phyloP scores from a whole-genome alignment of 2,329 filamentous ascomycete genomes.

The Sporothrix inflata region DNA sequence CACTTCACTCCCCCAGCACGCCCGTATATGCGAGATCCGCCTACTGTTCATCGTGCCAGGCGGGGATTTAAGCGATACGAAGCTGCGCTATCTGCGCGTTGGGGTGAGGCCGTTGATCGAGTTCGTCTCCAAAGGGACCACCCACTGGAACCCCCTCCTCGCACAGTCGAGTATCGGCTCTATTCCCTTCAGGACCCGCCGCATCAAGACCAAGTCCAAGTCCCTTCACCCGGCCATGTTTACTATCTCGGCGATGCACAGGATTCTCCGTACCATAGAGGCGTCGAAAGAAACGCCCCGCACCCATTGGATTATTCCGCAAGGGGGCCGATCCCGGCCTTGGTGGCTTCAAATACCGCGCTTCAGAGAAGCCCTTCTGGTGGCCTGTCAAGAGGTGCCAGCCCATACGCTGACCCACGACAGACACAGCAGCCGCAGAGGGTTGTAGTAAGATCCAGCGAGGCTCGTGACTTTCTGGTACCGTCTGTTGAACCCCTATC shows the following conservation, averaged over 20 bases:
- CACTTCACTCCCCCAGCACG: background rate
- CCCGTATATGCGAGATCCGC: background rate
- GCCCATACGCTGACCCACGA: background rate
- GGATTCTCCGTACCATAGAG: background rate
- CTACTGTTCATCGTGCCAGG: constrained; percentile 6
- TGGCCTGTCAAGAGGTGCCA: background rate
- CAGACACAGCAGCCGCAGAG: constrained; percentile 8
- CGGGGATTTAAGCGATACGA: constrained; percentile 54
- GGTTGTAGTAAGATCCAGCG: constrained; percentile 26
- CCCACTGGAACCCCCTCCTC: background rate
- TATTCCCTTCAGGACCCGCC: background rate
- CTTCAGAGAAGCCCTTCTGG: background rate
- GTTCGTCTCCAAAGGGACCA: constrained; percentile 31
- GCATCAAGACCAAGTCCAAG: background rate
- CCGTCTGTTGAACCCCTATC: constrained; percentile 38
- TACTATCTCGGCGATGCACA: background rate
- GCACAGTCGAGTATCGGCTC: background rate
- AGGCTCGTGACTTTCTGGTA: constrained; percentile 50
- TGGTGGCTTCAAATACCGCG: background rate
- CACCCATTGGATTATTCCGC: background rate
- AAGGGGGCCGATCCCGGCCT: background rate
- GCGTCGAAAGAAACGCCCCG: background rate
- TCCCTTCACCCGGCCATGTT: background rate
- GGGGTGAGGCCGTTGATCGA: constrained; percentile 41
- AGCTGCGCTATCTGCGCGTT: constrained; percentile 40